phyloP scores from a whole-genome alignment of 768 basidiomycete genomes.

The Paxillus ammoniavirescens region DNA sequence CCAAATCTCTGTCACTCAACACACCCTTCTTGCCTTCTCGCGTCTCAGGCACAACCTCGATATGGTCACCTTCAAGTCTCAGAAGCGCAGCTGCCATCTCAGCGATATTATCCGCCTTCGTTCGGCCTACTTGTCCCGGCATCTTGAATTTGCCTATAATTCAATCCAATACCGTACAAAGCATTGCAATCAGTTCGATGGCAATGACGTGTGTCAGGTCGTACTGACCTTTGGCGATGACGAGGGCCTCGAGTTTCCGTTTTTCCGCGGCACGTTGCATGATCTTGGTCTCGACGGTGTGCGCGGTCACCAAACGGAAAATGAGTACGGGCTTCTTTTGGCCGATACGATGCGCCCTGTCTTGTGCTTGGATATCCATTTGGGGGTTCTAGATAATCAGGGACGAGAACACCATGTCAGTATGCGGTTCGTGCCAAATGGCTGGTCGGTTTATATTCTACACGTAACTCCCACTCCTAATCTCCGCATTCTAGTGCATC shows the following conservation, averaged over 20 bases:
- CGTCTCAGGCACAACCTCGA: slow-evolving; percentile 78
- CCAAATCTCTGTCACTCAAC: slow-evolving; percentile 79
- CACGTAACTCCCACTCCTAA: not conserved
- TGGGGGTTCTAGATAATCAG: slow-evolving; percentile 70
- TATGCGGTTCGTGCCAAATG: not conserved
- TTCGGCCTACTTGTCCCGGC: slow-evolving; percentile 54
- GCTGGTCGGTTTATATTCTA: not conserved
- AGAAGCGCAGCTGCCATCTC: slow-evolving; percentile 81
- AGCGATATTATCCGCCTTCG: slow-evolving; percentile 64
- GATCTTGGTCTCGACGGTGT: slow-evolving; percentile 91
- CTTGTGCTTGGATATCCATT: slow-evolving; percentile 96
- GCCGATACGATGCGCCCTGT: slow-evolving; percentile 94
- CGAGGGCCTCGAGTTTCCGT: slow-evolving; percentile 88
- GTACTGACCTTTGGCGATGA: slow-evolving; percentile 81
- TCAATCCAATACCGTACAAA: not conserved
- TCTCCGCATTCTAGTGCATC: not conserved
- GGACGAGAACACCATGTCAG: slow-evolving; percentile 1
- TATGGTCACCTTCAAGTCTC: slow-evolving; percentile 83
- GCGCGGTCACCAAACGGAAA: slow-evolving; percentile 81
- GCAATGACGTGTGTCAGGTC: not conserved
- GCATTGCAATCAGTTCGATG: not conserved
- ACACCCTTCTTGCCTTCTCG: slow-evolving; percentile 64
- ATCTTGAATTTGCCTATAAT: slow-evolving; percentile 76
- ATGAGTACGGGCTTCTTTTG: slow-evolving; percentile 90
- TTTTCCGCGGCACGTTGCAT: slow-evolving; percentile 86